Conservation (phyloP, 192 early-diverging fungal genomes). For the Coemansia javaensis region DNA sequence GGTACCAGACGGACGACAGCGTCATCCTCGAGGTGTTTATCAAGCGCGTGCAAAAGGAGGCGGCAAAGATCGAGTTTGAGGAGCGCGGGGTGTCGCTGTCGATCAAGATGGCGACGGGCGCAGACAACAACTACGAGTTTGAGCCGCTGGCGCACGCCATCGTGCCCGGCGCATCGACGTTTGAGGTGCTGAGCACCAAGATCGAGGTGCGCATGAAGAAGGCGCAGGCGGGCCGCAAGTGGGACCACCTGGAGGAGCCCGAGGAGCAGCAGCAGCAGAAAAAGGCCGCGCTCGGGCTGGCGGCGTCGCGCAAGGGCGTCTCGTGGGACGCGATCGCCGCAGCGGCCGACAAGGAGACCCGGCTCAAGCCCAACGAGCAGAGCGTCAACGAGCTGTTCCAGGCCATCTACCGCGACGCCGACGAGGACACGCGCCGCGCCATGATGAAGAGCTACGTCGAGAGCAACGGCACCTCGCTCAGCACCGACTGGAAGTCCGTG, state of each 20-base stretch:
- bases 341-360: conserved; percentile 68
- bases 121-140: conserved; percentile 86
- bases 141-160: conserved; percentile 83
- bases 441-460: conserved; percentile 99
- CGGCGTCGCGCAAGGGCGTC: conserved; percentile 55
- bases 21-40: conserved; percentile 88
- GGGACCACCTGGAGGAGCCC: conserved; percentile 65
- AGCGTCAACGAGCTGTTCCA: conserved; percentile 91
- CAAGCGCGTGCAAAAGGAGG: conserved; percentile 75
- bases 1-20: conserved; percentile 92
- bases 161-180: conserved; percentile 64
- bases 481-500: conserved; percentile 95
- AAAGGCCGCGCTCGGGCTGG: conserved; percentile 42
- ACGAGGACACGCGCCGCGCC: conserved; percentile 78
- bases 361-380: conserved; percentile 84
- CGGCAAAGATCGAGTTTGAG: conserved; percentile 63
- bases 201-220: conserved; percentile 91
- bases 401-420: conserved; percentile 85
- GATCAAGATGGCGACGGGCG: conserved; percentile 75
- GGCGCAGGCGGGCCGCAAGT: conserved; percentile 66
- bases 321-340: conserved; percentile 83
- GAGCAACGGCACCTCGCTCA: conserved; percentile 88
- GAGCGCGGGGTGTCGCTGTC: conserved; percentile 66
- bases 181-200: conserved; percentile 85
- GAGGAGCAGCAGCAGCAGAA: conserved; percentile 46